These are phyloP conservation scores for Pseudogymnoascus sp. DNA, from an alignment of 2,329 filamentous ascomycete genomes.

Conservation along the genomic window DNA sequence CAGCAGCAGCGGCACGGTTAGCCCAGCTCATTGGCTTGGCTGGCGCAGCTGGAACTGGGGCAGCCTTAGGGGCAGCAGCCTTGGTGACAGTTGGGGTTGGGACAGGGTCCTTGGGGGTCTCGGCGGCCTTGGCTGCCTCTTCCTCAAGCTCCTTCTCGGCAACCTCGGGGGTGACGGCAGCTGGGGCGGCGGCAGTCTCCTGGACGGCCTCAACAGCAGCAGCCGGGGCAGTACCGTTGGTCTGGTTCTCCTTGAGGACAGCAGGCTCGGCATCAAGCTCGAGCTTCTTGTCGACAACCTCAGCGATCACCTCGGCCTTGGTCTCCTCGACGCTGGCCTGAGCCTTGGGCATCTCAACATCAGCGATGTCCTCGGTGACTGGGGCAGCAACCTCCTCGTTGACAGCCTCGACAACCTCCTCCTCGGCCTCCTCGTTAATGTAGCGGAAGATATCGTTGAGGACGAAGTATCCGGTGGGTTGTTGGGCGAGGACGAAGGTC, in stretches of 20 bases:
- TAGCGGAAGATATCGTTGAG: slow-evolving; percentile 98
- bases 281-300: slow-evolving; percentile 66
- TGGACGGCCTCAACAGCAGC: slow-evolving; percentile 33
- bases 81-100: slow-evolving; percentile 47
- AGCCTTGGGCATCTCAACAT: slow-evolving; percentile 28
- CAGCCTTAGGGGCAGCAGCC: slow-evolving; percentile 28
- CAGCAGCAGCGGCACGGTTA: slow-evolving; percentile 56
- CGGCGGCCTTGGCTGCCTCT: slow-evolving; percentile 31
- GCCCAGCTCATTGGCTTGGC: slow-evolving; percentile 69
- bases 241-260: slow-evolving; percentile 32
- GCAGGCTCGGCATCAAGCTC: slow-evolving; percentile 42
- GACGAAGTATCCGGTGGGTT: slow-evolving; percentile 95
- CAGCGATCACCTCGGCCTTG: slow-evolving; percentile 35
- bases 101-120: slow-evolving; percentile 60
- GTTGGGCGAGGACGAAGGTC: slow-evolving; percentile 93
- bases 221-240: slow-evolving; percentile 37
- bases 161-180: background rate
- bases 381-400: slow-evolving; percentile 21
- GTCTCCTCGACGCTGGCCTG: slow-evolving; percentile 30
- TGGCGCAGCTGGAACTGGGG: slow-evolving; percentile 44
- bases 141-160: slow-evolving; percentile 26
- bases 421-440: slow-evolving; percentile 76
- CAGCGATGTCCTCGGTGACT: slow-evolving; percentile 18
- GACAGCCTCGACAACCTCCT: slow-evolving; percentile 49
- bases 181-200: slow-evolving; percentile 29